Conservation (phyloP, 1,284 basidiomycete species). For the Cutaneotrichosporon sp. region DNA sequence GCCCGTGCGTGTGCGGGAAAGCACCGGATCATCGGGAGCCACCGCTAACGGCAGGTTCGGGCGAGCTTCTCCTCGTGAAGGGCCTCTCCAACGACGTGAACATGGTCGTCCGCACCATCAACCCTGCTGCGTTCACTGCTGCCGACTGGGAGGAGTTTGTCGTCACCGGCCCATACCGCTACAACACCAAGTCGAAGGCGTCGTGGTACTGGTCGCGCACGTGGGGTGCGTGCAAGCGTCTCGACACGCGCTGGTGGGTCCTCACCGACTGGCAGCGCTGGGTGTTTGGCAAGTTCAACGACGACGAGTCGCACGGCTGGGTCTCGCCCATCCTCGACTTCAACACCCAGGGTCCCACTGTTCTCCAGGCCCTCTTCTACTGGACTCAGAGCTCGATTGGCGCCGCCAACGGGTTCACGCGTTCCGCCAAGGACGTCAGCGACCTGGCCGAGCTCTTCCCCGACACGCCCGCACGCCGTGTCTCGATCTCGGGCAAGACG, state of each 20-base stretch:
- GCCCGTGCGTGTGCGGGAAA: background rate
- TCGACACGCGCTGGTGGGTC: constrained; percentile 49
- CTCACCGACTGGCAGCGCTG: constrained; percentile 54
- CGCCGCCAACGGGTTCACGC: constrained; percentile 15
- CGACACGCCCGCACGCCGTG: constrained; percentile 48
- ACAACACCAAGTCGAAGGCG: constrained; percentile 53
- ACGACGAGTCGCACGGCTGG: constrained; percentile 45
- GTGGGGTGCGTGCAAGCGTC: constrained; percentile 48
- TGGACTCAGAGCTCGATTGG: constrained; percentile 45
- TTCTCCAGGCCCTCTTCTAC: constrained; percentile 48
- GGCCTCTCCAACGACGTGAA: constrained; percentile 44
- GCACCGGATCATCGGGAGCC: background rate
- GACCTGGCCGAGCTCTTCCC: constrained; percentile 43
- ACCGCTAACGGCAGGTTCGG: constrained; percentile 39
- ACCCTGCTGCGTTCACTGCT: constrained; percentile 49
- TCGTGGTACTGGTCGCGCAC: constrained; percentile 55
- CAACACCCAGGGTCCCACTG: constrained; percentile 40
- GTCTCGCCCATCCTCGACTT: constrained; percentile 41
- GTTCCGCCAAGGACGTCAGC: constrained; percentile 38
- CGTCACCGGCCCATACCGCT: constrained; percentile 50
- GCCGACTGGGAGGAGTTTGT: constrained; percentile 53
- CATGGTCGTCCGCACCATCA: constrained; percentile 53
- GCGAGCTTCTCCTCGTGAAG: constrained; percentile 51
- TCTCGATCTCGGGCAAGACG: constrained; percentile 30
- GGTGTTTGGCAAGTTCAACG: constrained; percentile 53